Conservation (phyloP, 2,329 filamentous ascomycete genomes). For the Diatrype stigma region DNA sequence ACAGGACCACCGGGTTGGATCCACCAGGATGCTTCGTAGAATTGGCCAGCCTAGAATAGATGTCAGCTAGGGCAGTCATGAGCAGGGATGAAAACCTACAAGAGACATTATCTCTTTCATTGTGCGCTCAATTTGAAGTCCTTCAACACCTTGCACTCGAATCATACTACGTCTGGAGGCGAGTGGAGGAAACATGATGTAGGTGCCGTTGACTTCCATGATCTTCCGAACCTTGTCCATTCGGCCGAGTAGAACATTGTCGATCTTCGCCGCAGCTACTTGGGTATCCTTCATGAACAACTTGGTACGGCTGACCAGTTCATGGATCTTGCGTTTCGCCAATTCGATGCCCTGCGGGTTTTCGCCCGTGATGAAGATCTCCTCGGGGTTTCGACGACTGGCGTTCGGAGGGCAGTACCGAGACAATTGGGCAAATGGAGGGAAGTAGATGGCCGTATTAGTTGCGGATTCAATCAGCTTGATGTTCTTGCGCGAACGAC, state of each 20-base stretch:
- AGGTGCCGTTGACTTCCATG: constrained; percentile 92
- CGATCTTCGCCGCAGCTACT: constrained; percentile 87
- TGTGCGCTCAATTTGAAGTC: constrained; percentile 89
- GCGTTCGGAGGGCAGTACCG: constrained; percentile 83
- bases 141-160: constrained; percentile 87
- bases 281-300: constrained; percentile 89
- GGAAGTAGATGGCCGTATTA: constrained; percentile 96
- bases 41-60: constrained; percentile 73
- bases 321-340: constrained; percentile 87
- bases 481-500: constrained; percentile 93
- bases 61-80: constrained; percentile 22
- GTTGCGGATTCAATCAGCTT: constrained; percentile 95
- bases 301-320: constrained; percentile 75
- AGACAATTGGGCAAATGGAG: constrained; percentile 87
- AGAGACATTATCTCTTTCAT: constrained; percentile 94
- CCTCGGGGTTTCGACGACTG: constrained; percentile 74
- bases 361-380: constrained; percentile 94
- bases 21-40: constrained; percentile 97
- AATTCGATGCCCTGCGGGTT: constrained; percentile 76
- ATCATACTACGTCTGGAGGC: constrained; percentile 81
- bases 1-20: constrained; percentile 72
- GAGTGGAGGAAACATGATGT: constrained; percentile 85
- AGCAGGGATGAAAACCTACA: constrained; percentile 46
- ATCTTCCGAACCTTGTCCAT: constrained; percentile 98
- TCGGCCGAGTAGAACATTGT: constrained; percentile 85